Conservation (phyloP, 2,329 filamentous ascomycete genomes). For the Cordyceps javanica region DNA sequence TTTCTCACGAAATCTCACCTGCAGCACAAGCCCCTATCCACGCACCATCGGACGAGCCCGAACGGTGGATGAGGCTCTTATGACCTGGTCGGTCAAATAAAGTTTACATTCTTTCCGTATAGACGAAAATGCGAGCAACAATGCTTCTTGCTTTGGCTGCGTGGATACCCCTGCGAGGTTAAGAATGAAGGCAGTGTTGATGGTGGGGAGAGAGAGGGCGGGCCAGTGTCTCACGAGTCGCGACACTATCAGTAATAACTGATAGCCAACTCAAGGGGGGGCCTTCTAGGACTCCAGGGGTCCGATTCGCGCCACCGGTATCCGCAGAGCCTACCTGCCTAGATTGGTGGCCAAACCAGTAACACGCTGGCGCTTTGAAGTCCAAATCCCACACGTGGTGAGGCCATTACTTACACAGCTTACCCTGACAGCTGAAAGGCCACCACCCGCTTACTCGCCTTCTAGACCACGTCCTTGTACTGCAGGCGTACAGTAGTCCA, state of each 20-base stretch:
- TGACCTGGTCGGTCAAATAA: background rate
- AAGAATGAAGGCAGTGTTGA: background rate
- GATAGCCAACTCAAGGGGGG: no score
- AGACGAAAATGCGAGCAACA: background rate
- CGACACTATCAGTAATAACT: background rate
- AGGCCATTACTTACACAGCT: background rate
- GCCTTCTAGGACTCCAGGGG: no score
- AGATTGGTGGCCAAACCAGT: no score
- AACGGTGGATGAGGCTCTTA: no score
- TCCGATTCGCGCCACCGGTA: no score
- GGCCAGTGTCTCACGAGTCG: background rate
- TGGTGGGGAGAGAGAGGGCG: background rate
- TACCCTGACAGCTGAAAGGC: background rate
- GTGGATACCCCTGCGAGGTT: background rate
- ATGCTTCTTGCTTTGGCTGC: background rate
- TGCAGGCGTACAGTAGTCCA: background rate
- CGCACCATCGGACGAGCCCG: no score
- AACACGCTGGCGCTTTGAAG: no score
- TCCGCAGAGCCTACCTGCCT: no score
- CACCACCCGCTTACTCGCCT: background rate
- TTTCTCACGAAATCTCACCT: conserved; percentile 4
- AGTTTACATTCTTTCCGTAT: background rate
- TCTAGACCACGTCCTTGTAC: background rate
- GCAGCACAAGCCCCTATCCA: no score
- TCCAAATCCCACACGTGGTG: background rate